Evolutionary conservation across 2,329 filamentous ascomycete species (phyloP), one percentile per base, ranked within the genome.

Genomic region (Ceratocystis alfenasii): DNA sequence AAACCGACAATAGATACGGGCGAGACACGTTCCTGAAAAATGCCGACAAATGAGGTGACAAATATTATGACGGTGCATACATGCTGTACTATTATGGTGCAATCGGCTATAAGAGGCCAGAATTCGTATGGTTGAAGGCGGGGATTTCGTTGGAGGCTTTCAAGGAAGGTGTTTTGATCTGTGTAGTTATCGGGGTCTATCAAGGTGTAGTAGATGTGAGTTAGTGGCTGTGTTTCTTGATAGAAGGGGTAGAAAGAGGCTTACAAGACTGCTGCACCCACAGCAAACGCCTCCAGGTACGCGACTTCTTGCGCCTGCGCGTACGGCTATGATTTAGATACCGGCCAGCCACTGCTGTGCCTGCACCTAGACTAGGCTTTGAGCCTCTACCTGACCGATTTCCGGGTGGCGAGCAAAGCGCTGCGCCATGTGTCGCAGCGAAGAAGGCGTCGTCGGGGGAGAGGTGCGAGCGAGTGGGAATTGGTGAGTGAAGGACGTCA

Each of bases 131-230:
- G 93, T 70, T 94, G 88, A 64, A 97, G 83, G 50, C 92, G 87
- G 3, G 93, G 93, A 74, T 99, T 99, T 61, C 92, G 85, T 75
- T 99, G 93, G 20, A 99, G 84, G 71, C 95, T 91, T 73, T 96
- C 93, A 70, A 99, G 86, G 72, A 99, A 99, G 1, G 94, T 97
- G 68, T 90, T 89, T 73, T 94, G 91, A 74, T 99, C 94, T 50
- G 94, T 97, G 74, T 97, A 97, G 75, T 99, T 99, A 75, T 99
- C 94, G n/a, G 94, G 92, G 73, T 95, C 90, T 92, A 7, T 1
- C 30, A 33, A 33, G 30, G 0, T 7, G 6, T 33, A 33, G 30
- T 33, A 70, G 44, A 53, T 62, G 64, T 22, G 20, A 17, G 20
- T 25, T n/a, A 63, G 60, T 7, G 20, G 15, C 17, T 17, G 46